phyloP scores from a whole-genome alignment of 371 early-diverging fungal species.

The Lichtheimia corymbifera region DNA sequence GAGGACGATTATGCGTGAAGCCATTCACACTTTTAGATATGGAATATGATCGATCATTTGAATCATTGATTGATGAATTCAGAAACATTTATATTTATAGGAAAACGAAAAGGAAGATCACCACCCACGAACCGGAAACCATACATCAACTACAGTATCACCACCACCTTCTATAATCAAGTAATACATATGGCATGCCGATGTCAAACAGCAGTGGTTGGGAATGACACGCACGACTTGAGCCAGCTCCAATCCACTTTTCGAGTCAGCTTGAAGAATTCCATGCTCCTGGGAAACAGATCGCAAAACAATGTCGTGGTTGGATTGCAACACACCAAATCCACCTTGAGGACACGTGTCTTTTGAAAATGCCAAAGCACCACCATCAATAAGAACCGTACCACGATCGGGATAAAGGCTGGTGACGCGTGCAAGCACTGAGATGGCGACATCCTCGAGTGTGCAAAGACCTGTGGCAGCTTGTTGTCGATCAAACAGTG shows the following conservation, averaged over 20 bases:
- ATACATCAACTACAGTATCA: constrained; percentile 42
- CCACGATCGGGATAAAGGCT: constrained; percentile 36
- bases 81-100: too few relatives aligned
- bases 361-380: constrained; percentile 48
- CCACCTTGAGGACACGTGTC: constrained; percentile 48
- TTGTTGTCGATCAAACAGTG: constrained; percentile 44
- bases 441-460: constrained; percentile 28
- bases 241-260: constrained; percentile 18
- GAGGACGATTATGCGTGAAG: too few relatives aligned
- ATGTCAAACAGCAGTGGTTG: constrained; percentile 45
- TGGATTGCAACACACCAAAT: constrained; percentile 30
- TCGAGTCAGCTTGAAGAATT: constrained; percentile 20
- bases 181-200: constrained; percentile 40
- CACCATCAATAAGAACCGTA: constrained; percentile 41
- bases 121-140: constrained; percentile 54
- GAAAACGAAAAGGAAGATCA: constrained; percentile 4
- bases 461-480: constrained; percentile 32
- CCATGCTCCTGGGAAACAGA: constrained; percentile 43
- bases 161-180: constrained; percentile 34
- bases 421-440: constrained; percentile 40
- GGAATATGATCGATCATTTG: too few relatives aligned
- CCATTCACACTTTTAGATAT: too few relatives aligned
- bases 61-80: too few relatives aligned
- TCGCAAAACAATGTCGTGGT: constrained; percentile 11
- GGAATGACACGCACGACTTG: constrained; percentile 32